Percentiles rank a stretch among this genome's conserved stretches.
Conservation (phyloP, 108 stramenopile species). For the Nitzschia putrida region DNA sequence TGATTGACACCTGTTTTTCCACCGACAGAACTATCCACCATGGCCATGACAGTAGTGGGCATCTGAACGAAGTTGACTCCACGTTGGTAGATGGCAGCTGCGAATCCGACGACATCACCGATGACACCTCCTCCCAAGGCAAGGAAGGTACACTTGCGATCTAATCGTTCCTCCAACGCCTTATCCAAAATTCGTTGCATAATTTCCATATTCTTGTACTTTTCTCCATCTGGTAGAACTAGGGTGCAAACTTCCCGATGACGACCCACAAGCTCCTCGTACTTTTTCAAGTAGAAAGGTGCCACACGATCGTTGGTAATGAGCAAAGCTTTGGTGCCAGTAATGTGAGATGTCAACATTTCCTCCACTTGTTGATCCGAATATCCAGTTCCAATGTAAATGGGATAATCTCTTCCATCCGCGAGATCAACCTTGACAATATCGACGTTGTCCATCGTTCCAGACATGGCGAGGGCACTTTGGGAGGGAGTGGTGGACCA, state of each 20-base stretch:
- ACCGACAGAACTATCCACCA: conserved; percentile 97
- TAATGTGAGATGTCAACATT: conserved; percentile 58
- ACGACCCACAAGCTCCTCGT: conserved; percentile 45
- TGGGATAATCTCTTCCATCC: conserved; percentile 85
- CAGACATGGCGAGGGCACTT: no score
- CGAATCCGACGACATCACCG: conserved; percentile 99
- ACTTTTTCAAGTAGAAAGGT: conserved; percentile 75
- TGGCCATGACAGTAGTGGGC: conserved; percentile 99
- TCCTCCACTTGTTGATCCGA: conserved; percentile 52
- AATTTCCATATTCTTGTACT: conserved; percentile 71
- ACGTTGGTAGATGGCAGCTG: conserved; percentile 94
- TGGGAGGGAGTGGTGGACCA: no score
- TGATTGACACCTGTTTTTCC: conserved; percentile 99
- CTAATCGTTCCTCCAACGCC: conserved; percentile 71
- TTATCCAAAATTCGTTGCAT: conserved; percentile 71
- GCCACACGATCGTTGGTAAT: conserved; percentile 83
- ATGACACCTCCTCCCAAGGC: conserved; percentile 98
- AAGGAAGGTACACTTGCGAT: conserved; percentile 90
- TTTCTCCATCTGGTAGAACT: conserved; percentile 86
- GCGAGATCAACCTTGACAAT: conserved; percentile 76
- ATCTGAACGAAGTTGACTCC: conserved; percentile 96
- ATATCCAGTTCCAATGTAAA: conserved; percentile 83
- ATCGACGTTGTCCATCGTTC: conserved; percentile 45
- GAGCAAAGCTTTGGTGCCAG: conserved; percentile 61
- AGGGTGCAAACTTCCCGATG: conserved; percentile 62